Evolutionary conservation across 148 eudicot species (phyloP), one percentile per base, ranked within the genome.

Genomic region (Diospyros kaki): DNA sequence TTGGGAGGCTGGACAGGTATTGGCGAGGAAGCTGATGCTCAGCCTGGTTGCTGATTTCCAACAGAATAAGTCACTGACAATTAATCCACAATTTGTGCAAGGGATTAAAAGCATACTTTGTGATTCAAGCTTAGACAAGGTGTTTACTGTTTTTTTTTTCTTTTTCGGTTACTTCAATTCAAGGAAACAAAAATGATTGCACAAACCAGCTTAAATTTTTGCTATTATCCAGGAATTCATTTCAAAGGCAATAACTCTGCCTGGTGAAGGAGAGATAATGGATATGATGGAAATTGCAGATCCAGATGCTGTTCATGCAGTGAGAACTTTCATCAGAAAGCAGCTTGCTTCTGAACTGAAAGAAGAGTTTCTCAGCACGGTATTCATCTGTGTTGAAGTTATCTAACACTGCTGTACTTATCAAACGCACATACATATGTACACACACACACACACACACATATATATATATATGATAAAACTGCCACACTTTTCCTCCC

Each of bases 241-340:
- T 76, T 84, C 98, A 43, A 96, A 88, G 83, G 98, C 98, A 66
- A 77, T 93, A 50, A 93, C 91, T 74, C 84, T 96, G 69, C 99
- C 99, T 18, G 91, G 97, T 76, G 87, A 81, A 76, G 98, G 99
- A 44, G 99, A 96, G 83, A 84, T 96, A 73, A 93, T 96, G 99
- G 99, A 96, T 78, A 78, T 96, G 87, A 93, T 96, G 99, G 89
- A 83, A 71, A 90, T 93, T 80, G 99, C 99, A 1, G 99, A 95
- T 75, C 99, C 99, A 28, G 98, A 96, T 84, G 99, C 99, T 78
- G 98, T 96, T 72, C 93, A 96, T 77, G 91, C 94, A 6, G 97
- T 96, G 71, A 82, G 97, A 66, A 71, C 86, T 64, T 96, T 93
- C 80, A 89, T 96, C 56, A 87, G 74, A 74, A 92, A 93, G 82